Conservation (phyloP, 441 rosid genomes). For the Dalechampia spathulata region DNA sequence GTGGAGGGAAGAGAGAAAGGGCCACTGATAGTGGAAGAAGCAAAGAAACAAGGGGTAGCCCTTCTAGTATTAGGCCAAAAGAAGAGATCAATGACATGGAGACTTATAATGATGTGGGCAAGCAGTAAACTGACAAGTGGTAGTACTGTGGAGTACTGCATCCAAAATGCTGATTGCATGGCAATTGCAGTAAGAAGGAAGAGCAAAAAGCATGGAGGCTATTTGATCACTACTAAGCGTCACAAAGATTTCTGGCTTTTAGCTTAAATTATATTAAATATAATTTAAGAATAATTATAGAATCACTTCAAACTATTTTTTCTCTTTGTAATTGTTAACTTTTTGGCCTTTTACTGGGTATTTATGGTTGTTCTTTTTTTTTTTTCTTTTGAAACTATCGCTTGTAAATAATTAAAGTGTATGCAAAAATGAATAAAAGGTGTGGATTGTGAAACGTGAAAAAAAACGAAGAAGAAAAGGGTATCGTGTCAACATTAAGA, state of each 20-base stretch:
- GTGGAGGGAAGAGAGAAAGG: slow-evolving; percentile 82
- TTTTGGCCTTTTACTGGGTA: too few relatives aligned
- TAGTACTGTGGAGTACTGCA: slow-evolving; percentile 71
- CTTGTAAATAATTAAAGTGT: slow-evolving; percentile 21
- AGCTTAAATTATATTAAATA: slow-evolving; percentile 26
- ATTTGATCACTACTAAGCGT: slow-evolving; percentile 81
- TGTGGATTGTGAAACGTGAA: too few relatives aligned
- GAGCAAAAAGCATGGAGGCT: slow-evolving; percentile 76
- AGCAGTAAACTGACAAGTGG: slow-evolving; percentile 23
- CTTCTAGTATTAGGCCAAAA: slow-evolving; percentile 70
- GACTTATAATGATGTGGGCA: slow-evolving; percentile 75
- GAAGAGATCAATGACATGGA: slow-evolving; percentile 73
- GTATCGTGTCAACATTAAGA: too few relatives aligned
- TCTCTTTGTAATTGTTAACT: too few relatives aligned
- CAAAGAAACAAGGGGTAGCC: slow-evolving; percentile 50
- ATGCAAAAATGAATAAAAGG: too few relatives aligned
- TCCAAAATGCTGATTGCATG: slow-evolving; percentile 80
- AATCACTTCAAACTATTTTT: too few relatives aligned
- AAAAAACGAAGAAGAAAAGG: too few relatives aligned
- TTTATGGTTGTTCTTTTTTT: too few relatives aligned
- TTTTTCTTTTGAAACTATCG: too few relatives aligned
- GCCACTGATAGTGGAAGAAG: slow-evolving; percentile 69
- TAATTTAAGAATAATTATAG: too few relatives aligned
- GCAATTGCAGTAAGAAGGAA: slow-evolving; percentile 80
- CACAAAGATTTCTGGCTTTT: slow-evolving; percentile 96